These are phyloP conservation scores for Akanthomyces muscarius DNA, from an alignment of 2,329 filamentous ascomycete species.

Conservation along the genomic window DNA sequence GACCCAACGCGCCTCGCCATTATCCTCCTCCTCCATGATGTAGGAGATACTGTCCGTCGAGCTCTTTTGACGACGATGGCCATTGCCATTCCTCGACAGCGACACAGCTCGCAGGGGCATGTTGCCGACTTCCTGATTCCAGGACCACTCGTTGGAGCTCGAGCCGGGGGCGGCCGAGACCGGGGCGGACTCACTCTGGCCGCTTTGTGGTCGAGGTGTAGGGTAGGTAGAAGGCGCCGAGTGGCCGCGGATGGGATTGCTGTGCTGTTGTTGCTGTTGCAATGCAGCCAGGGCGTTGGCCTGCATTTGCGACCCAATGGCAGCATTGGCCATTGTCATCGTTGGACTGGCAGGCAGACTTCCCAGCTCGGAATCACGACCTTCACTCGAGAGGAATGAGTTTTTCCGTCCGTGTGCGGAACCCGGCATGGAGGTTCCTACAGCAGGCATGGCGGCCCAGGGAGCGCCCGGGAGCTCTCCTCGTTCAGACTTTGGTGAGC, in stretches of 20 bases:
- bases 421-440: conserved; percentile 16
- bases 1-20: conserved; percentile 61
- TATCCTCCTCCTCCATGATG: conserved; percentile 57
- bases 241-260: conserved; percentile 12
- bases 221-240: conserved; percentile 13
- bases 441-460: conserved; percentile 23
- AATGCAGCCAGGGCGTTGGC: not conserved
- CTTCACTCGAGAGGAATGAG: conserved; percentile 47
- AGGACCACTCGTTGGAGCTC: conserved; percentile 13
- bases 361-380: conserved; percentile 44
- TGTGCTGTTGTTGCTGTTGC: conserved; percentile 4
- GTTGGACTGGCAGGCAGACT: conserved; percentile 50
- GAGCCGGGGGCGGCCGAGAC: conserved; percentile 11
- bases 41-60: conserved; percentile 70
- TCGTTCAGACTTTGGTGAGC: conserved; percentile 47
- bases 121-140: conserved; percentile 4
- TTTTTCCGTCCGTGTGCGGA: conserved; percentile 43
- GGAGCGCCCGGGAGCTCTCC: conserved; percentile 46
- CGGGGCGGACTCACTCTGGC: conserved; percentile 15
- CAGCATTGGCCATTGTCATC: conserved; percentile 39
- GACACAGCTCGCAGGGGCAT: not conserved
- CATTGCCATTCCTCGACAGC: conserved; percentile 25
- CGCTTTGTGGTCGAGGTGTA: not conserved
- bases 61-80: conserved; percentile 47
- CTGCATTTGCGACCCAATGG: conserved; percentile 14